Conservation (phyloP, 768 basidiomycete genomes). For the Agrocybe chaxingu region DNA sequence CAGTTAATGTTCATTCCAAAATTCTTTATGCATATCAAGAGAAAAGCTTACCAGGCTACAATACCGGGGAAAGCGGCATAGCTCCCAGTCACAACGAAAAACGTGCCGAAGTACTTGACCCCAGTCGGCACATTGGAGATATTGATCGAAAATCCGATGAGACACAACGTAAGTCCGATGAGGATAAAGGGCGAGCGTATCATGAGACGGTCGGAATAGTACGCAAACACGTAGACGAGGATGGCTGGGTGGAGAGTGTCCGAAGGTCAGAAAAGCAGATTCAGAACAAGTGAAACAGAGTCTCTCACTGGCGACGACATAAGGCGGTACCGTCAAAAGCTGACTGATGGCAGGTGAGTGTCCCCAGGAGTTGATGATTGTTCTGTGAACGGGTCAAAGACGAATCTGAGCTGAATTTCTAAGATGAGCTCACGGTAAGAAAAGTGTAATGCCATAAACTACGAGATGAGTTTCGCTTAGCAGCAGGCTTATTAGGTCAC, state of each 20-base stretch:
- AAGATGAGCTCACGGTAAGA: constrained; percentile 55
- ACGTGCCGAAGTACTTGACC: constrained; percentile 72
- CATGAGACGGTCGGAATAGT: constrained; percentile 54
- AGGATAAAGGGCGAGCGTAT: constrained; percentile 59
- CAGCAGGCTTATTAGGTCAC: not conserved
- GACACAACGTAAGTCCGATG: constrained; percentile 42
- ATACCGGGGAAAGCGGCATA: constrained; percentile 60
- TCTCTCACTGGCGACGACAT: constrained; percentile 56
- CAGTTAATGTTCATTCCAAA: not conserved
- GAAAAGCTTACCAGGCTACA: constrained; percentile 50
- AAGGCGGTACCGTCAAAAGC: constrained; percentile 67
- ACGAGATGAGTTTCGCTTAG: not conserved
- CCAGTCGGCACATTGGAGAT: constrained; percentile 49
- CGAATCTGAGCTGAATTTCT: not conserved
- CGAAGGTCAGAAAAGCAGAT: not conserved
- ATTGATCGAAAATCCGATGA: constrained; percentile 63
- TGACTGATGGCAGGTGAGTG: constrained; percentile 54
- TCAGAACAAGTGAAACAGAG: not conserved
- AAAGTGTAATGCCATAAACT: constrained; percentile 72
- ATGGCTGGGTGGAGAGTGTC: constrained; percentile 39
- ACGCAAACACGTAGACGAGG: constrained; percentile 47
- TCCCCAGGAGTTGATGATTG: constrained; percentile 63
- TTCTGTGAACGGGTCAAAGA: constrained; percentile 29
- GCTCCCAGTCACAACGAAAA: constrained; percentile 62
- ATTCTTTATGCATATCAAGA: too few species aligned